Percentiles rank a stretch among this genome's conserved stretches.
Conservation (phyloP, 1,284 basidiomycete genomes). For the Tilletia setariae region DNA sequence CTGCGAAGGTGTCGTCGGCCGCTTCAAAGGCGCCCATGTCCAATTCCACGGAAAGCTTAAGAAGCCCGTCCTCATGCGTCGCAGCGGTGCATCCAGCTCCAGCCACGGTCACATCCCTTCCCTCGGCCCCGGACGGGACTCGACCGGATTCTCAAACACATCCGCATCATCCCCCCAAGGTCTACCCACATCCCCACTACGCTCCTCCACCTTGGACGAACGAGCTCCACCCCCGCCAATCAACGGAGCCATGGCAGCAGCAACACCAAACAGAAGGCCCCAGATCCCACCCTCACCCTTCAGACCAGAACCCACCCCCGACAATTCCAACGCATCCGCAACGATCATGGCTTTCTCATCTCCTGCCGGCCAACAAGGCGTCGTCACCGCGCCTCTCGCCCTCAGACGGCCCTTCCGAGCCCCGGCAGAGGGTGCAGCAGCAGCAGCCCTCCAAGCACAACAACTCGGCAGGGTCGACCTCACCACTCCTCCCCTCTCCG, state of each 20-base stretch:
- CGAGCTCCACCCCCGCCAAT: not conserved
- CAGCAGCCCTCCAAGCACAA: conserved; percentile 6
- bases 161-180: not conserved
- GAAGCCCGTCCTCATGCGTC: conserved; percentile 63
- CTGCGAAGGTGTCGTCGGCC: conserved; percentile 86
- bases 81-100: conserved; percentile 30
- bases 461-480: conserved; percentile 29
- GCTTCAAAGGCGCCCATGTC: conserved; percentile 69
- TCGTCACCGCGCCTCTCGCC: no score
- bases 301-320: not conserved
- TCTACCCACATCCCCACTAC: not conserved
- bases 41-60: conserved; percentile 73
- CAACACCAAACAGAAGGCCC: not conserved
- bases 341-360: no score
- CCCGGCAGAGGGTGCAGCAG: not conserved
- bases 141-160: not conserved
- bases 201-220: not conserved
- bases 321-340: no score
- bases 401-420: not conserved
- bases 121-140: not conserved
- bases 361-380: no score
- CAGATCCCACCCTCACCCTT: not conserved
- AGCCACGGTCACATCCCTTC: conserved; percentile 12
- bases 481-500: conserved; percentile 43
- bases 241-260: not conserved